Conservation (phyloP, 306 rosid species). For the Cucurbita argyrosperma region DNA sequence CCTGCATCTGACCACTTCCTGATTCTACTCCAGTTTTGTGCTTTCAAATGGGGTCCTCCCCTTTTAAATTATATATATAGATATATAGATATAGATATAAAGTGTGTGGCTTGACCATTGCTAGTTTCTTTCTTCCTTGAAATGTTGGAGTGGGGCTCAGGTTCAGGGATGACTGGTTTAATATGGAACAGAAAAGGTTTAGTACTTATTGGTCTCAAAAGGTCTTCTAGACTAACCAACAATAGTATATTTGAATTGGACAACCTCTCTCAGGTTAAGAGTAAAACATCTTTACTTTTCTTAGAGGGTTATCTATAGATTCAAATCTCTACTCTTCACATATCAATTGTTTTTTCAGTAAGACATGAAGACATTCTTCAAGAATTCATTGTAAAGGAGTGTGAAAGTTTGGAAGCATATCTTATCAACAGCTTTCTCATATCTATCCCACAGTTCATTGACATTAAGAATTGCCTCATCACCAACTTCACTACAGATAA, state of each 20-base stretch:
- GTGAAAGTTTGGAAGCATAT: slow-evolving; percentile 22
- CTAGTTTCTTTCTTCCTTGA: neutral
- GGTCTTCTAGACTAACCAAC: slow-evolving; percentile 65
- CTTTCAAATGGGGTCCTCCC: neutral
- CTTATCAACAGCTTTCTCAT: slow-evolving; percentile 55
- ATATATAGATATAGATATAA: neutral
- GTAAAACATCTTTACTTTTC: neutral
- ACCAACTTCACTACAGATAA: slow-evolving; percentile 43
- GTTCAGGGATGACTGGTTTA: neutral
- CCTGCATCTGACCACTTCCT: neutral
- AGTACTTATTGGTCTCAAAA: neutral
- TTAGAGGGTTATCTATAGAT: neutral
- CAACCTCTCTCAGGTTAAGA: slow-evolving; percentile 18
- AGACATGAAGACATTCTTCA: neutral
- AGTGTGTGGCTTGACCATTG: neutral
- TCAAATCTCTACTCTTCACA: neutral
- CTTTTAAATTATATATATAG: too few species aligned
- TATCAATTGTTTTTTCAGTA: neutral
- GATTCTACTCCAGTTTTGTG: neutral
- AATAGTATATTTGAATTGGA: slow-evolving; percentile 27
- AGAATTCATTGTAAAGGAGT: neutral
- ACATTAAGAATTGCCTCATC: slow-evolving; percentile 68
- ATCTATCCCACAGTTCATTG: slow-evolving; percentile 69
- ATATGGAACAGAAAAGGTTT: neutral
- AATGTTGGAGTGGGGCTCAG: neutral